phyloP scores from a whole-genome alignment of 768 basidiomycete species.

The Trametes coccinea region DNA sequence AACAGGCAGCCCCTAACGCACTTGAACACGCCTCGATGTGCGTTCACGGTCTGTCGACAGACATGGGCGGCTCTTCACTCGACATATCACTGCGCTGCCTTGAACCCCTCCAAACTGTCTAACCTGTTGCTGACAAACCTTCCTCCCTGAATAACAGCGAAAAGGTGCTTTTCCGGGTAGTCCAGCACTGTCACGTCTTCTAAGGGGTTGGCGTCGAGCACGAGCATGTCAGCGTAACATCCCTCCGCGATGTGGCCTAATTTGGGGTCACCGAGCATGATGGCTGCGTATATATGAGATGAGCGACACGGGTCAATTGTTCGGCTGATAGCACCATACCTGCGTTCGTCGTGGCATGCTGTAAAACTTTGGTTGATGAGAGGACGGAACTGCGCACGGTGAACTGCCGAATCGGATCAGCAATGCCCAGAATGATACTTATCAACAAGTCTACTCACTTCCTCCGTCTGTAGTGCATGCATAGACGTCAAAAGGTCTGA shows the following conservation, averaged over 20 bases:
- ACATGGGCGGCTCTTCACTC: too few relatives aligned
- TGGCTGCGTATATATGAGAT: slow-evolving; percentile 17
- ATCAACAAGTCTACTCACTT: slow-evolving; percentile 4
- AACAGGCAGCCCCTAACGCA: too few relatives aligned
- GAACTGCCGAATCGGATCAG: slow-evolving; percentile 27
- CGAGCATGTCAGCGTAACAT: slow-evolving; percentile 42
- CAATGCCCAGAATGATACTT: too few relatives aligned
- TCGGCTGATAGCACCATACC: slow-evolving; percentile 15
- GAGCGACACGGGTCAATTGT: too few relatives aligned
- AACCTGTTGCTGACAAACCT: slow-evolving; percentile 31
- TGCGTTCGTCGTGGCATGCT: slow-evolving; percentile 46
- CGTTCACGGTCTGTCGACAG: too few relatives aligned
- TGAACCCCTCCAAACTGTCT: not conserved
- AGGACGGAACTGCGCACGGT: slow-evolving; percentile 40
- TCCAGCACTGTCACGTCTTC: slow-evolving; percentile 44
- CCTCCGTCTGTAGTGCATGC: slow-evolving; percentile 65
- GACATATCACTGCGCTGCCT: too few relatives aligned
- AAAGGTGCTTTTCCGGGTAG: slow-evolving; percentile 40
- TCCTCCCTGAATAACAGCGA: slow-evolving; percentile 41
- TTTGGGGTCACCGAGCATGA: slow-evolving; percentile 36
- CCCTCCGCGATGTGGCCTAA: slow-evolving; percentile 39
- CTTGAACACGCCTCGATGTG: too few relatives aligned
- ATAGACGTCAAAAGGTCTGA: slow-evolving; percentile 51
- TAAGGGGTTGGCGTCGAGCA: slow-evolving; percentile 43
- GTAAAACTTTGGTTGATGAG: slow-evolving; percentile 34